Evolutionary conservation across 305 asterid genomes (phyloP), one percentile per base, ranked within the genome.

Genomic region (Solanum hybrid): DNA sequence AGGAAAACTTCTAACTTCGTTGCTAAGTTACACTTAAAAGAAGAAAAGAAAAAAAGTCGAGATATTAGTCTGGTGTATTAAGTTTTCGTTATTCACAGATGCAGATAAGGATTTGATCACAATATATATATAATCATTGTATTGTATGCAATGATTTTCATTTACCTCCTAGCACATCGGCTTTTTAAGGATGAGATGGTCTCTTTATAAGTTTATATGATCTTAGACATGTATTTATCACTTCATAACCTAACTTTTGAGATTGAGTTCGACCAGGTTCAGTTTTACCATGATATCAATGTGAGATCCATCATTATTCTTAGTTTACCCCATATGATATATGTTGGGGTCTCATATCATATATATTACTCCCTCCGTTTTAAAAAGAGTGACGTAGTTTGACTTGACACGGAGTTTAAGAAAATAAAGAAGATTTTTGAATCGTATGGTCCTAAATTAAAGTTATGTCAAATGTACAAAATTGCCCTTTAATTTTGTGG

Each of bases 1-100:
- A 84, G 42, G n/a, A 29, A 84, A 84, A 51, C 42, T 29, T 51
- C 42, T 84, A 51, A 51, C 87, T 45, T 84, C 31, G 29, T 17
- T 17, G 73, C 87, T 12, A 84, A 84, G 87, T 51, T 45, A 84
- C 37, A 15, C 37, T 9, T 31, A 9, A 35, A 31, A 31, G 27
- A 34, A 76, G 13, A 32, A 76, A 17, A 17, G 2, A 32, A 17
- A 2, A 17, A 6, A n/a, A 6, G 14, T 79, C 0, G 14, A n/a
- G 3, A 10, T 40, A 40, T 26, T 1, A 11, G 2, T 22, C 34
- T 26, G 66, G 6, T 79, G 35, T 6, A 42, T 15, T 81, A 81
- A 81, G 5, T 10, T 26, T 42, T 5, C 2, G 27, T 3, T 42
- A 81, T 26, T 9, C 2, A 14, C 8, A 4, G 0, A 40, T 26